These are phyloP conservation scores for Kodamaea sagamina DNA, from an alignment of 805 yeast genomes.

Conservation along the genomic window DNA sequence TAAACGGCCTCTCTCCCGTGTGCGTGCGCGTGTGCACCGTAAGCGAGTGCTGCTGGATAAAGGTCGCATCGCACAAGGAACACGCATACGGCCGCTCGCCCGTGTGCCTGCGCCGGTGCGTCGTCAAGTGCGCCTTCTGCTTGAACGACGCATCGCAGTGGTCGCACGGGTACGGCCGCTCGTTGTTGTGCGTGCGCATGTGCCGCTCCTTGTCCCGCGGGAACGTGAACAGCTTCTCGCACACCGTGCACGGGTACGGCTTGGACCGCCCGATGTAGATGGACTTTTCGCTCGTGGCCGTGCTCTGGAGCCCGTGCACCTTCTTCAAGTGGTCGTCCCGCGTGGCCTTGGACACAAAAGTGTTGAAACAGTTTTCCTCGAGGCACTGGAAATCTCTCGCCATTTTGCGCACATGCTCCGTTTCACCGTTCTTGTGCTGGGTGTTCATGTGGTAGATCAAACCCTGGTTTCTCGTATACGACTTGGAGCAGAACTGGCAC, in stretches of 20 bases:
- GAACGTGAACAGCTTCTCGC: slow-evolving; percentile 24
- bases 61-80: slow-evolving; percentile 11
- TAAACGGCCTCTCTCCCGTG: slow-evolving; percentile 86
- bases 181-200: slow-evolving; percentile 57
- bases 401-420: slow-evolving; percentile 2
- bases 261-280: slow-evolving; percentile 21
- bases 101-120: slow-evolving; percentile 8
- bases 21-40: slow-evolving; percentile 27
- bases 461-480: slow-evolving; percentile 22
- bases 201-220: slow-evolving; percentile 44
- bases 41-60: slow-evolving; percentile 24
- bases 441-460: slow-evolving; percentile 13
- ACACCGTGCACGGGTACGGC: slow-evolving; percentile 20
- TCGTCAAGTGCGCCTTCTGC: slow-evolving; percentile 24
- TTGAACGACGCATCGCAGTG: slow-evolving; percentile 53
- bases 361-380: slow-evolving; percentile 16
- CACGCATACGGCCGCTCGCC: slow-evolving; percentile 19
- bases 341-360: slow-evolving; percentile 18
- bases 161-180: slow-evolving; percentile 57
- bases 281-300: slow-evolving; percentile 1
- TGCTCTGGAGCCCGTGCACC: slow-evolving; percentile 4
- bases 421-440: slow-evolving; percentile 12
- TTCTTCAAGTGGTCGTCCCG: slow-evolving; percentile 7
- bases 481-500: slow-evolving; percentile 9
- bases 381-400: slow-evolving; percentile 16